Conservation (phyloP, 345 rosid genomes). For the Acer saccharum region DNA sequence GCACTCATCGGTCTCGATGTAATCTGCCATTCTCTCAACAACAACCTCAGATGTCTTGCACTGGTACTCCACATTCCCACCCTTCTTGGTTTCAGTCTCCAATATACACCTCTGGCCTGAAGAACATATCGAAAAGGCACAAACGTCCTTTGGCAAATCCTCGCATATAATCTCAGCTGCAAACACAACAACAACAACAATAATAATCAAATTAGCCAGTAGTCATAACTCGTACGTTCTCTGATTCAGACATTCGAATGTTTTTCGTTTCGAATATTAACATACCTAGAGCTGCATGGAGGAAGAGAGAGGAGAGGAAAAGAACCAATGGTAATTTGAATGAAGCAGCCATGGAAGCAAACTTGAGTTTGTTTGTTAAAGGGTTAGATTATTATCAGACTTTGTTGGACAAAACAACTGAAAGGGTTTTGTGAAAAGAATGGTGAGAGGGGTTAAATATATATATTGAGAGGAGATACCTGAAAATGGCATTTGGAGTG, state of each 20-base stretch:
- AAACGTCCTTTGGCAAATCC: conserved; percentile 60
- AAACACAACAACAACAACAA: background rate
- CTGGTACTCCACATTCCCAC: conserved; percentile 52
- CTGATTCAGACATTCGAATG: background rate
- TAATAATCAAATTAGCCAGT: background rate
- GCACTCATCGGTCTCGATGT: conserved; percentile 78
- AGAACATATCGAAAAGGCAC: conserved; percentile 71
- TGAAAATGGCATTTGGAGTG: background rate
- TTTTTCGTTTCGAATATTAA: background rate
- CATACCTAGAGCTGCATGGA: conserved; percentile 70
- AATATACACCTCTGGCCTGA: conserved; percentile 83
- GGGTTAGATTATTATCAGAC: background rate
- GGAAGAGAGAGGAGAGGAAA: conserved; percentile 58
- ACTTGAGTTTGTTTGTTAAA: background rate
- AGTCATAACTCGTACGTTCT: background rate
- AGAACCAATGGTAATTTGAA: conserved; percentile 49
- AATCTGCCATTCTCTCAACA: conserved; percentile 70
- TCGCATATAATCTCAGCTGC: conserved; percentile 72
- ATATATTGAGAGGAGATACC: background rate
- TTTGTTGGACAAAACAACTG: conserved; percentile 1
- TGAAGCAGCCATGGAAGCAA: conserved; percentile 57
- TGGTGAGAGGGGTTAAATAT: conserved; percentile 4
- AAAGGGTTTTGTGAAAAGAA: conserved; percentile 13
- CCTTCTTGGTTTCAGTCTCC: conserved; percentile 47
- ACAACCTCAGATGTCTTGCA: conserved; percentile 88